A percentile compares a stretch with the other conserved stretches of the same genome.
Evolutionary conservation across 495 filamentous ascomycete species (phyloP).

Genomic region (Hyaloscypha variabilis): DNA sequence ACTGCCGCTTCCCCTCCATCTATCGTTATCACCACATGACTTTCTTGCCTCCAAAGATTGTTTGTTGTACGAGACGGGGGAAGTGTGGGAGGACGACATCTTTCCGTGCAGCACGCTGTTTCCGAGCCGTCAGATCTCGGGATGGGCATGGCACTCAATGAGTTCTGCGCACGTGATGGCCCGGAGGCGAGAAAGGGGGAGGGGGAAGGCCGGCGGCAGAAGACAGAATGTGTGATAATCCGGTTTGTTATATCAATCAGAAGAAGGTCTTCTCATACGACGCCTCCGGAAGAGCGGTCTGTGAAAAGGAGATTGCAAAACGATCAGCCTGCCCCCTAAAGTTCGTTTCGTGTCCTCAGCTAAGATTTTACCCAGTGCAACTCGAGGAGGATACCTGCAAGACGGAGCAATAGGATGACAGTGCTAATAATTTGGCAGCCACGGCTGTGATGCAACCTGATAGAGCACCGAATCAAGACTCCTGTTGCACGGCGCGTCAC

Average conservation of each 20-base stretch:
- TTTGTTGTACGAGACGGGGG: not conserved
- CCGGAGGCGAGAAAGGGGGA: not conserved
- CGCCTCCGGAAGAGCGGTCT: not conserved
- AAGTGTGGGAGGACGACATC: not conserved
- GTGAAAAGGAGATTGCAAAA: not conserved
- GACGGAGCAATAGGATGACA: not conserved
- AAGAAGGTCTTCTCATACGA: not conserved
- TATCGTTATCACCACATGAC: not conserved
- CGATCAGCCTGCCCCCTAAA: not conserved
- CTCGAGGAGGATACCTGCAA: not conserved
- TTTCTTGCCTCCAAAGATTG: not conserved
- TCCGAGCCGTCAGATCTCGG: not conserved
- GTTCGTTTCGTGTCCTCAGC: not conserved
- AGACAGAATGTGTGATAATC: not conserved
- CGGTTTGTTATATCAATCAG: not conserved
- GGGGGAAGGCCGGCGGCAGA: not conserved
- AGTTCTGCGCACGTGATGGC: not conserved
- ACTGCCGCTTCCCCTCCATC: not conserved
- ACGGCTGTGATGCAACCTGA: conserved; percentile 10
- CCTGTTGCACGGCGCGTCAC: conserved; percentile 17
- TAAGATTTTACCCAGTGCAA: not conserved
- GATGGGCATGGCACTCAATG: not conserved
- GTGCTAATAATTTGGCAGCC: not conserved
- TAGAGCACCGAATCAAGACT: not conserved
- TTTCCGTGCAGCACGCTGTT: not conserved